A percentile compares a stretch with the other conserved stretches of the same genome.
Conservation (phyloP, 108 stramenopile species). For the Cyclotella kingstonii region DNA sequence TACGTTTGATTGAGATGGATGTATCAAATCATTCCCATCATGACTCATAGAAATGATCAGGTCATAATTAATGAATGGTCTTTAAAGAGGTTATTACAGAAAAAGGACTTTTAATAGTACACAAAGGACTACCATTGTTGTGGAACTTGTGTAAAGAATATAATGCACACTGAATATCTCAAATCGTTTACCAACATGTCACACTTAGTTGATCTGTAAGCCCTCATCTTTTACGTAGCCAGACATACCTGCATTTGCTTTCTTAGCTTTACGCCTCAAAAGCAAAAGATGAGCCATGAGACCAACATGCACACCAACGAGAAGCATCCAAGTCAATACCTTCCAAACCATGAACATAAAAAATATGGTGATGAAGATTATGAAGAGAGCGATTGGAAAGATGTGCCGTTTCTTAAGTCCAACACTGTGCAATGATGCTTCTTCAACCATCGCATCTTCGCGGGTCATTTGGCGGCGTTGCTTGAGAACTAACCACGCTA, state of each 20-base stretch:
- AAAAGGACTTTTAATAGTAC: too few species aligned
- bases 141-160: too few species aligned
- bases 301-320: constrained; percentile 38
- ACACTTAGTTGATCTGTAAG: constrained; percentile 31
- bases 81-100: too few species aligned
- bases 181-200: too few species aligned
- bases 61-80: too few species aligned
- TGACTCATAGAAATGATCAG: too few species aligned
- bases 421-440: constrained; percentile 43
- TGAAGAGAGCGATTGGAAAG: constrained; percentile 38
- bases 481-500: constrained; percentile 42
- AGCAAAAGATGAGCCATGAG: constrained; percentile 41
- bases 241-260: constrained; percentile 13
- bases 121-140: too few species aligned
- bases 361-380: constrained; percentile 36
- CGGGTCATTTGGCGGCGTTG: constrained; percentile 46
- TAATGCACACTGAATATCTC: too few species aligned
- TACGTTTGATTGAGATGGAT: too few species aligned
- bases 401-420: constrained; percentile 47
- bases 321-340: constrained; percentile 36
- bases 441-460: constrained; percentile 48
- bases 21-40: too few species aligned
- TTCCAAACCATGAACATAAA: constrained; percentile 47
- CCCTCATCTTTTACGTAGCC: constrained; percentile 44
- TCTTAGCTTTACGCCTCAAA: constrained; percentile 46